Percentiles rank a stretch among this genome's conserved stretches.
These are phyloP conservation scores for Orobanche coerulescens DNA, from an alignment of 257 asterid genomes.

Conservation along the genomic window DNA sequence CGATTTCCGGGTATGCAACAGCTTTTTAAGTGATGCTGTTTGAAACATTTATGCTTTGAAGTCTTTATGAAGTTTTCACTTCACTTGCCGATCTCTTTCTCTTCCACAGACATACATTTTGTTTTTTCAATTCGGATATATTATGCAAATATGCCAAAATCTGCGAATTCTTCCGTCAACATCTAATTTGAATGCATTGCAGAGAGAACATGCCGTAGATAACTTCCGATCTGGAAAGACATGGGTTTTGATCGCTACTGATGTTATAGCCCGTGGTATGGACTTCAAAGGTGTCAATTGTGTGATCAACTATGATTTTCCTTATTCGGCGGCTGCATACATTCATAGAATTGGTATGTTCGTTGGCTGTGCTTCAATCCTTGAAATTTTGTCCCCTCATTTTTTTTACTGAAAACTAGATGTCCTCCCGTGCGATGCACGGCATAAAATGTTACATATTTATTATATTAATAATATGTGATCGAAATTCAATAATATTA, in stretches of 20 bases:
- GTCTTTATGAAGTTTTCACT: too few species aligned
- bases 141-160: background rate
- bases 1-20: too few species aligned
- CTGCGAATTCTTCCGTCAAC: conserved; percentile 4
- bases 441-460: too few species aligned
- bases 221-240: conserved; percentile 81
- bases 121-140: background rate
- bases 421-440: too few species aligned
- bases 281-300: conserved; percentile 80
- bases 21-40: too few species aligned
- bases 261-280: conserved; percentile 87
- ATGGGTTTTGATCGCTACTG: conserved; percentile 84
- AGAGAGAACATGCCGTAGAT: conserved; percentile 67
- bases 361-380: background rate
- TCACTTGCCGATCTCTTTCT: too few species aligned
- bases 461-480: too few species aligned
- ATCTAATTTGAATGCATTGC: conserved; percentile 22
- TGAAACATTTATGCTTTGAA: too few species aligned
- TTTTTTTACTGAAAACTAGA: too few species aligned
- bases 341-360: conserved; percentile 74
- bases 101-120: too few species aligned
- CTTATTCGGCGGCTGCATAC: conserved; percentile 69
- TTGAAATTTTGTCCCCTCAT: background rate
- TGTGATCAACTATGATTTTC: conserved; percentile 77
- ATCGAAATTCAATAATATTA: too few species aligned